Percentiles rank a stretch among this genome's conserved stretches.
Conservation (phyloP, 352 stramenopile species). For the Globisporangium lucens region DNA sequence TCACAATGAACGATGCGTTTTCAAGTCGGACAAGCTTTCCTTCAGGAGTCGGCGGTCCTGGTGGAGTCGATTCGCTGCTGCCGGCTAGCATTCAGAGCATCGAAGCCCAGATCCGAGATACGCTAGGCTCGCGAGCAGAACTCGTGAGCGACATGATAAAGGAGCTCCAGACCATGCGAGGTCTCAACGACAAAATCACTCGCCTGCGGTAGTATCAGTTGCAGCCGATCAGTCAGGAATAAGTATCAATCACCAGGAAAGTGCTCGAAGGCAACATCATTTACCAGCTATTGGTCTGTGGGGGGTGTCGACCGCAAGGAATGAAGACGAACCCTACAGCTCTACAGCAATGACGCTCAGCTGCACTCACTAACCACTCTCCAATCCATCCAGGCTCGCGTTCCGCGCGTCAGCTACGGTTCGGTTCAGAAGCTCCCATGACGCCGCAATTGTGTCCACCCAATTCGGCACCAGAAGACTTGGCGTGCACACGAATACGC, state of each 20-base stretch:
- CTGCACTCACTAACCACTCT: not conserved
- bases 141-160: slow-evolving; percentile 28
- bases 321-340: not conserved
- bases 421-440: slow-evolving; percentile 9
- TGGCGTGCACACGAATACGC: slow-evolving; percentile 7
- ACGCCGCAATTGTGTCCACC: slow-evolving; percentile 2
- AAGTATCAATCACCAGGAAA: not conserved
- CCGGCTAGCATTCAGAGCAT: slow-evolving; percentile 20
- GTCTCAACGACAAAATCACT: slow-evolving; percentile 22
- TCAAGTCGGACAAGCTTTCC: slow-evolving; percentile 5
- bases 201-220: slow-evolving; percentile 14
- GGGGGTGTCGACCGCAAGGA: not conserved
- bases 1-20: slow-evolving; percentile 19
- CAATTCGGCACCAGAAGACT: slow-evolving; percentile 4
- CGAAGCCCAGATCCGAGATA: slow-evolving; percentile 30
- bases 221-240: not conserved
- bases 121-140: slow-evolving; percentile 25
- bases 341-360: not conserved
- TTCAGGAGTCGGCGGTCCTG: not conserved
- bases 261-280: not conserved
- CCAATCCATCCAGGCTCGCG: not conserved
- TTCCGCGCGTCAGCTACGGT: not conserved
- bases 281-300: not conserved
- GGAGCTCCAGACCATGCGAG: slow-evolving; percentile 25
- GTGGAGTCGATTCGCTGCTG: slow-evolving; percentile 21